These are phyloP conservation scores for Protea cynaroides DNA, from an alignment of 164 flowering plant species.

Conservation along the genomic window DNA sequence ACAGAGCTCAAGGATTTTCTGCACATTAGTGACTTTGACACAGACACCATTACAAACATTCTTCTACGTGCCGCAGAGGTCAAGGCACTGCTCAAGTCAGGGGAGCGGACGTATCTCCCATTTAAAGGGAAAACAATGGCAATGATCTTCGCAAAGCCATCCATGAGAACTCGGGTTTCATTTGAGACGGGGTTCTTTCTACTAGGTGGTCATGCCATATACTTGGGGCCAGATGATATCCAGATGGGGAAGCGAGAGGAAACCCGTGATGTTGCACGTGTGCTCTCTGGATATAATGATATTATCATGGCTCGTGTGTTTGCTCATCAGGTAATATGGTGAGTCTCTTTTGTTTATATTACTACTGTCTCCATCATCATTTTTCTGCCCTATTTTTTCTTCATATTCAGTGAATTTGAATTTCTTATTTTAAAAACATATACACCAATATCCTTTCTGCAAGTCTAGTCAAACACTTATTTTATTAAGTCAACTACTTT, in stretches of 20 bases:
- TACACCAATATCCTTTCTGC: too few species aligned
- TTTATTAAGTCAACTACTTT: neutral
- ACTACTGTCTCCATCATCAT: neutral
- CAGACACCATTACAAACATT: constrained; percentile 67
- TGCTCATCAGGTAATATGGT: constrained; percentile 96
- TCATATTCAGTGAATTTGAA: too few species aligned
- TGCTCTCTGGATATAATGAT: constrained; percentile 90
- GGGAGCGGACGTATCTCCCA: constrained; percentile 77
- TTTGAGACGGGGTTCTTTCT: constrained; percentile 93
- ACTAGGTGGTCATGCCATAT: constrained; percentile 95
- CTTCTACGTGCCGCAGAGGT: constrained; percentile 77
- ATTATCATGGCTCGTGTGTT: constrained; percentile 96
- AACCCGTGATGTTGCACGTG: constrained; percentile 98
- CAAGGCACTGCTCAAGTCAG: constrained; percentile 76
- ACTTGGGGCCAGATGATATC: constrained; percentile 88
- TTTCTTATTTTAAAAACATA: too few species aligned
- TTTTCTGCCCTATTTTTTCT: neutral
- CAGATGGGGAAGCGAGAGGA: constrained; percentile 99
- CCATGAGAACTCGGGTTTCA: constrained; percentile 95
- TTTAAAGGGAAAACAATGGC: constrained; percentile 97
- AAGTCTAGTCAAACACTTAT: too few species aligned
- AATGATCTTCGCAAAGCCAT: constrained; percentile 97
- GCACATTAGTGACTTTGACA: constrained; percentile 86
- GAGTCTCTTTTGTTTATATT: constrained; percentile 29
- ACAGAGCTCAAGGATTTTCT: constrained; percentile 62